A percentile compares a stretch with the other conserved stretches of the same genome.
Conservation (phyloP, 331 rosid species). For the Spiraea crenata region DNA sequence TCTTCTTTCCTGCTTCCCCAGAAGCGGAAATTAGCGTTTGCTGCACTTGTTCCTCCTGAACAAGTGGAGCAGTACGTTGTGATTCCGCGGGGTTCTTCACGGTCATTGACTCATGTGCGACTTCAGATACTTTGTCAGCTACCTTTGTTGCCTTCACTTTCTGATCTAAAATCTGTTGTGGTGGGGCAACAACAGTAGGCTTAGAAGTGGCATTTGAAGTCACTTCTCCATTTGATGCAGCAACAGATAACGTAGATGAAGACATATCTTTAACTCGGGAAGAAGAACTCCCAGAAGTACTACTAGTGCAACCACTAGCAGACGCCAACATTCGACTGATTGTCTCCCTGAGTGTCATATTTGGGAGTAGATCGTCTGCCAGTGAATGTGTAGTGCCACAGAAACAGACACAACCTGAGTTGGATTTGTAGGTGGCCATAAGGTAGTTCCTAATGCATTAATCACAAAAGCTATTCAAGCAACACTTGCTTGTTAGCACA, state of each 20-base stretch:
- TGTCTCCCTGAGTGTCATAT: constrained; percentile 87
- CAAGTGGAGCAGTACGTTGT: constrained; percentile 76
- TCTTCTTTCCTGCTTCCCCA: constrained; percentile 83
- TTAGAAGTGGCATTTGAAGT: constrained; percentile 33
- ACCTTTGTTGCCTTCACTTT: constrained; percentile 44
- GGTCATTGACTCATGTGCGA: constrained; percentile 82
- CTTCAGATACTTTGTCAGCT: constrained; percentile 68
- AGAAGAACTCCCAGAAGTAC: constrained; percentile 79
- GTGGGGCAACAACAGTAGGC: constrained; percentile 43
- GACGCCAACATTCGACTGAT: constrained; percentile 89
- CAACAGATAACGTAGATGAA: constrained; percentile 76
- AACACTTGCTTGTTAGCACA: constrained; percentile 94
- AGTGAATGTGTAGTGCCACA: constrained; percentile 86
- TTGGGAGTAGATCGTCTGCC: constrained; percentile 96
- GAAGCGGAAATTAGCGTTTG: constrained; percentile 59
- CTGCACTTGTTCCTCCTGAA: constrained; percentile 89
- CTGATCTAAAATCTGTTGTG: constrained; percentile 45
- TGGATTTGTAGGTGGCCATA: constrained; percentile 37
- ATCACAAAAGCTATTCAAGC: constrained; percentile 93
- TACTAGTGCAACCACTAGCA: constrained; percentile 84
- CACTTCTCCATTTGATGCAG: constrained; percentile 77
- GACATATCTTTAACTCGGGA: constrained; percentile 87
- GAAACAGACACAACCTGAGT: constrained; percentile 46
- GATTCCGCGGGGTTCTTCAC: constrained; percentile 71
- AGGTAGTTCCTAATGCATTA: constrained; percentile 83